These are phyloP conservation scores for Taiozyma sp. DNA, from an alignment of 1,139 yeast genomes.

Conservation along the genomic window DNA sequence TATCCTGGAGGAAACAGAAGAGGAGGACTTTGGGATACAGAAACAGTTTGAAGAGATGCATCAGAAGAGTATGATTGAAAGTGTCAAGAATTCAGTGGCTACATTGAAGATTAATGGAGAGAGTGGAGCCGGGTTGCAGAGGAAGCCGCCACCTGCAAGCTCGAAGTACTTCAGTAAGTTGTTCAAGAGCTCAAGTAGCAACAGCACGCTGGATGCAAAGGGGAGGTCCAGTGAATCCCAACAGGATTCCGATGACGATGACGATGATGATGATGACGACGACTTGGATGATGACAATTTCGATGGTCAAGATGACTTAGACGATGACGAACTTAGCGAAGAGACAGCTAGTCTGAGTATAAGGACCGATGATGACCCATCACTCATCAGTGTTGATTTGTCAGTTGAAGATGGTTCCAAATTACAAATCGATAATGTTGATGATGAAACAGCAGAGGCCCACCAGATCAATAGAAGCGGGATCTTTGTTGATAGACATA, in stretches of 20 bases:
- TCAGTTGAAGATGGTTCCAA: constrained; percentile 10
- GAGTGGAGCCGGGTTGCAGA: not conserved
- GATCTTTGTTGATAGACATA: constrained; percentile 21
- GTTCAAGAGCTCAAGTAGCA: constrained; percentile 17
- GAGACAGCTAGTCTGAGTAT: constrained; percentile 10
- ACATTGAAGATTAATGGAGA: constrained; percentile 8
- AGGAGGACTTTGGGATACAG: constrained; percentile 3
- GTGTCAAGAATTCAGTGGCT: constrained; percentile 12
- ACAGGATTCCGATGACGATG: constrained; percentile 6
- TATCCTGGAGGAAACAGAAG: not conserved
- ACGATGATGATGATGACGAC: constrained; percentile 9
- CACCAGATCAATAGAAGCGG: constrained; percentile 16
- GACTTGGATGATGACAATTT: constrained; percentile 13
- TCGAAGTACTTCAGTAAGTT: constrained; percentile 15
- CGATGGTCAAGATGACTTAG: constrained; percentile 12
- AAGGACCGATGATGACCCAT: constrained; percentile 3
- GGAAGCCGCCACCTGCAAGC: not conserved
- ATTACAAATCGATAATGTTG: constrained; percentile 2
- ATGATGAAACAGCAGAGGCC: constrained; percentile 2
- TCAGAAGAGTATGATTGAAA: constrained; percentile 8
- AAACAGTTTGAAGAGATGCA: constrained; percentile 1
- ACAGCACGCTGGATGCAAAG: constrained; percentile 6
- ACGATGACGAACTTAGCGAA: constrained; percentile 11
- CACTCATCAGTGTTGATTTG: constrained; percentile 18
- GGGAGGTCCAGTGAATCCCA: not conserved